Evolutionary conservation across 2,329 filamentous ascomycete species (phyloP).

Genomic region (Aspergillus carbonarius): DNA sequence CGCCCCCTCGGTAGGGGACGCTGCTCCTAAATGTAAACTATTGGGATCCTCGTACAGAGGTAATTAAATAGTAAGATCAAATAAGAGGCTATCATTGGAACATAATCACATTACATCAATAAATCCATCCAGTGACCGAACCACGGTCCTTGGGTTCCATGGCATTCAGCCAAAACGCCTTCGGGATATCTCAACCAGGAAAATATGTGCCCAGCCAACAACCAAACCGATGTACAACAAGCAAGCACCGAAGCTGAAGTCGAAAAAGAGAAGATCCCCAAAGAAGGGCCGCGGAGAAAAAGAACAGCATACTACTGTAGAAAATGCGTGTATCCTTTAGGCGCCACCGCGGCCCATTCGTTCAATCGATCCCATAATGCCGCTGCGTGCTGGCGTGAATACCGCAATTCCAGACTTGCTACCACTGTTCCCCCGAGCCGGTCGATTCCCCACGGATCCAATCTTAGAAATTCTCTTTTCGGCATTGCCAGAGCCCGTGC

Average conservation of each 20-base stretch:
- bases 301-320: not conserved
- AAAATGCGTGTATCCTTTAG: slow-evolving; percentile 3
- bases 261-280: not conserved
- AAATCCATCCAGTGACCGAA: not conserved
- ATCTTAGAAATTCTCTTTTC: slow-evolving; percentile 35
- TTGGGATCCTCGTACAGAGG: not conserved
- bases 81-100: not conserved
- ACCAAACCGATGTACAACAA: not conserved
- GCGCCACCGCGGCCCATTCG: slow-evolving; percentile 67
- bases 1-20: no score
- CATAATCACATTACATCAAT: not conserved
- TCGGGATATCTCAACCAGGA: slow-evolving; percentile 8
- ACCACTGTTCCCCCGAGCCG: slow-evolving; percentile 37
- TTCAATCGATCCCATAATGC: slow-evolving; percentile 83
- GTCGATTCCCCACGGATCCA: slow-evolving; percentile 27
- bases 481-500: slow-evolving; percentile 20
- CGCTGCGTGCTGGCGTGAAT: slow-evolving; percentile 56
- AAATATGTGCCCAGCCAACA: slow-evolving; percentile 3
- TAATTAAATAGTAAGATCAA: no score
- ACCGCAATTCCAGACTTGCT: slow-evolving; percentile 39
- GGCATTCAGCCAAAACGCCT: not conserved
- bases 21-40: not conserved
- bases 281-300: not conserved
- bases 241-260: not conserved
- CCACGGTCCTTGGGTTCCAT: not conserved